Evolutionary conservation across 2,329 filamentous ascomycete genomes (phyloP).

Genomic region (Aureobasidium sp.): DNA sequence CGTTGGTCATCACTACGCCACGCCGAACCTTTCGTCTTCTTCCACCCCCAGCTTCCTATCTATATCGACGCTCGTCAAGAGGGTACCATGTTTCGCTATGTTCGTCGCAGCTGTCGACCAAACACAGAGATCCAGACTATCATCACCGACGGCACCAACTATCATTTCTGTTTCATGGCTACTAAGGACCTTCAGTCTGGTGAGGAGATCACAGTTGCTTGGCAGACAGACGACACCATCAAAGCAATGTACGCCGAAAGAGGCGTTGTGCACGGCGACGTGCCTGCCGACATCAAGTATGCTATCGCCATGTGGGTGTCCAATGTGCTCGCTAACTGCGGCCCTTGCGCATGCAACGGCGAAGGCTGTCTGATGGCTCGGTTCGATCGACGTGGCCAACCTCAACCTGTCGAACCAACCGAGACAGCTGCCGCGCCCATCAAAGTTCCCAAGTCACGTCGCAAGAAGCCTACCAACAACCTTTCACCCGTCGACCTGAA

Average conservation of each 20-base stretch:
- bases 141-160: conserved; percentile 68
- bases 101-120: conserved; percentile 84
- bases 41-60: conserved; percentile 80
- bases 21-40: conserved; percentile 49
- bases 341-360: conserved; percentile 66
- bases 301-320: conserved; percentile 59
- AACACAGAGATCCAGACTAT: conserved; percentile 86
- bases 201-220: conserved; percentile 62
- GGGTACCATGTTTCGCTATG: conserved; percentile 78
- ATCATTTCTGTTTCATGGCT: conserved; percentile 89
- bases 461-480: conserved; percentile 42
- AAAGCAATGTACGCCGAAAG: conserved; percentile 15
- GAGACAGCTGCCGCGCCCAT: conserved; percentile 19
- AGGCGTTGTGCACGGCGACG: conserved; percentile 2
- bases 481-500: conserved; percentile 50
- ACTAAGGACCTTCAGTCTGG: conserved; percentile 66
- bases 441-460: conserved; percentile 37
- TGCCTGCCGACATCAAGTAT: conserved; percentile 30
- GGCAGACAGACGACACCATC: conserved; percentile 27
- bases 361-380: conserved; percentile 29
- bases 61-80: conserved; percentile 89
- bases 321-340: conserved; percentile 67
- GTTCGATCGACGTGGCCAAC: conserved; percentile 28
- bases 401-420: conserved; percentile 18
- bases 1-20: conserved; percentile 43